A percentile compares a stretch with the other conserved stretches of the same genome.
Conservation (phyloP, 2,329 filamentous ascomycete species). For the Phyllosticta citrichinensis region DNA sequence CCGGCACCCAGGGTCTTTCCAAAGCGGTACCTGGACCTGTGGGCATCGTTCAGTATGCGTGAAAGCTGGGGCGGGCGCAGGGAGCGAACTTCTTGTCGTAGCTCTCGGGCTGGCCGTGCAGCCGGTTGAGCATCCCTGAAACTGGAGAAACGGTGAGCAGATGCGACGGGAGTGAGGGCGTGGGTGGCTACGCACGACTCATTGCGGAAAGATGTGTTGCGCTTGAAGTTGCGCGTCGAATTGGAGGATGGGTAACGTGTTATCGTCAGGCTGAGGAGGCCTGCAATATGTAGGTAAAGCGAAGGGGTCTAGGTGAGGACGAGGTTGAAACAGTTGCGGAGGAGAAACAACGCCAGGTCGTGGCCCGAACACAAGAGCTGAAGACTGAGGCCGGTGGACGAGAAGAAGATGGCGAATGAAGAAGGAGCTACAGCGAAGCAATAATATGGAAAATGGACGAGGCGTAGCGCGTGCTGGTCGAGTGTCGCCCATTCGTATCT, state of each 20-base stretch:
- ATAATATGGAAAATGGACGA: neutral
- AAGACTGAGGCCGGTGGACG: neutral
- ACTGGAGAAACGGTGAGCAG: slow-evolving; percentile 43
- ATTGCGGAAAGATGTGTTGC: slow-evolving; percentile 18
- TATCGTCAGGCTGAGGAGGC: slow-evolving; percentile 21
- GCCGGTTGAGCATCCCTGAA: slow-evolving; percentile 84
- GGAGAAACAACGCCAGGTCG: slow-evolving; percentile 11
- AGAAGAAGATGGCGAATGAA: neutral
- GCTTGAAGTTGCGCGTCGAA: neutral
- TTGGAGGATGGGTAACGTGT: slow-evolving; percentile 17
- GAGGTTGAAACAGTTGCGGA: slow-evolving; percentile 14
- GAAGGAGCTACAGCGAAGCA: neutral
- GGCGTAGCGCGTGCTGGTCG: slow-evolving; percentile 1
- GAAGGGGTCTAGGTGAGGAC: slow-evolving; percentile 17
- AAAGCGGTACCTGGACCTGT: slow-evolving; percentile 77
- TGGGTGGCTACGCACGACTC: slow-evolving; percentile 21
- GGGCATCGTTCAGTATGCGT: slow-evolving; percentile 1
- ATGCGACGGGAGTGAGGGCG: neutral
- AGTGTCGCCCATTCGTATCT: neutral
- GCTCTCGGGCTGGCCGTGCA: slow-evolving; percentile 92
- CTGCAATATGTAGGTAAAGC: slow-evolving; percentile 16
- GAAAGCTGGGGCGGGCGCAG: neutral
- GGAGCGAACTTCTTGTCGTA: slow-evolving; percentile 87
- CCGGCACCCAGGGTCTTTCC: slow-evolving; percentile 90
- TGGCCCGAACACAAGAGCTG: neutral